Evolutionary conservation across 192 early-diverging fungal species (phyloP), one percentile per base, ranked within the genome.

Genomic region (Rhizoclosmatium sp.): DNA sequence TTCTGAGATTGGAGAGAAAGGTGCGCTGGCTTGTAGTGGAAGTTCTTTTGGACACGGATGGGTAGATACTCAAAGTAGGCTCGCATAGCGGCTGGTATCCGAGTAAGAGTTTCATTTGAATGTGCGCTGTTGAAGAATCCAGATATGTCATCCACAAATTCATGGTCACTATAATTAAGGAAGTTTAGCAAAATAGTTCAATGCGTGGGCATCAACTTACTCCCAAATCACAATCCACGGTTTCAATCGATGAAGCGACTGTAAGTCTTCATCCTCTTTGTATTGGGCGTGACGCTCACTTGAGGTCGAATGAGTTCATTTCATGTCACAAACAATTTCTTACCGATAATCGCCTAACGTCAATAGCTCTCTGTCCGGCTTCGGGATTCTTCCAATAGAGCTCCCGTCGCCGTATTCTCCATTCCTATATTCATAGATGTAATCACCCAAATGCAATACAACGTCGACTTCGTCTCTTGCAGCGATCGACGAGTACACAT

Each of bases 31-130:
- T 10, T 75, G 59, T 65, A 47, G 2, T 9, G 1, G 56, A 59
- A 51, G 7, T 21, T 58, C 10, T 21, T 47, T 56, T 46, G 65
- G 1, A 21, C 21, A 10, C 85, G 82, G 62, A 86, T 86, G 1
- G 85, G 85, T 46, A 86, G 74, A 59, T 86, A 84, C 51, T 86
- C 82, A 74, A 82, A 84, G 69, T 84, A 86, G 5, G 85, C 85
- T n/a, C 82, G 80, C 42, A 82, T 76, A 19, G 80, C 85, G 10
- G 69, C 69, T 2, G 60, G 65, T 7, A 78, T 82, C 14, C 85
- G 71, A 10, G 16, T 41, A 0, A 51, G 0, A 7, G 79, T 76
- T 59, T 69, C n/a, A 40, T 78, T 67, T 16, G 69, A 31, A 58
- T 31, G 61, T 58, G 75, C 62, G 16, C 40, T 67, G 1, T 68